Conservation (phyloP, 495 filamentous ascomycete species). For the Aspergillus carlsbadensis region DNA sequence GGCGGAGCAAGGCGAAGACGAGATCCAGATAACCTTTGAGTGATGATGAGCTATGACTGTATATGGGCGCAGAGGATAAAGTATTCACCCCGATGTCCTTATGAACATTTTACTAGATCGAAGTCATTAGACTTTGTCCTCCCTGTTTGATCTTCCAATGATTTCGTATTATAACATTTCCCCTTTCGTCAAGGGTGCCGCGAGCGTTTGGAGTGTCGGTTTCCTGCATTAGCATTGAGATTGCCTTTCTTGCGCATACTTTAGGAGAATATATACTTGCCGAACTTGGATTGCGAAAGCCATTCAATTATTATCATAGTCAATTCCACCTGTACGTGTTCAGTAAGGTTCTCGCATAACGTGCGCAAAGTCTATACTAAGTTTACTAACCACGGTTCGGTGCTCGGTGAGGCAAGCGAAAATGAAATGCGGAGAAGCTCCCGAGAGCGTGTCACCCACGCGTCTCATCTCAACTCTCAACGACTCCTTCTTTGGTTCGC, state of each 20-base stretch:
- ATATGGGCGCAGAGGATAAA: neutral
- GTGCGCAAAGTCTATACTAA: neutral
- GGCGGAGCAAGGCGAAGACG: slow-evolving; percentile 68
- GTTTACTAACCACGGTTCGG: too few relatives aligned
- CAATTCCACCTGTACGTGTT: too few relatives aligned
- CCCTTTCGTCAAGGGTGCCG: neutral
- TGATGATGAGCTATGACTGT: slow-evolving; percentile 28
- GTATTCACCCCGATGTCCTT: too few relatives aligned
- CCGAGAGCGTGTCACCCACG: slow-evolving; percentile 15
- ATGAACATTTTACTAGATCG: too few relatives aligned
- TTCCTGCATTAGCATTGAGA: neutral
- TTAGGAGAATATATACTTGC: neutral
- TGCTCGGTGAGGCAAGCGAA: neutral
- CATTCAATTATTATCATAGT: too few relatives aligned
- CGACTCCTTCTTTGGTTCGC: neutral
- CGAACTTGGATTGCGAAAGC: neutral
- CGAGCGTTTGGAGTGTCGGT: neutral
- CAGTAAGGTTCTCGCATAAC: too few relatives aligned
- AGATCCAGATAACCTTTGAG: slow-evolving; percentile 60
- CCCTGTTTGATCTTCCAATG: too few relatives aligned
- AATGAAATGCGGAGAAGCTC: slow-evolving; percentile 12
- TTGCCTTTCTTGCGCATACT: neutral
- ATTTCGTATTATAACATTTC: too few relatives aligned
- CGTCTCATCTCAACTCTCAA: slow-evolving; percentile 1
- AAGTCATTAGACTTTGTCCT: too few relatives aligned